Base-by-base conservation (phyloP, 352 stramenopile genomes). In the Pythium angustatum region DNA sequence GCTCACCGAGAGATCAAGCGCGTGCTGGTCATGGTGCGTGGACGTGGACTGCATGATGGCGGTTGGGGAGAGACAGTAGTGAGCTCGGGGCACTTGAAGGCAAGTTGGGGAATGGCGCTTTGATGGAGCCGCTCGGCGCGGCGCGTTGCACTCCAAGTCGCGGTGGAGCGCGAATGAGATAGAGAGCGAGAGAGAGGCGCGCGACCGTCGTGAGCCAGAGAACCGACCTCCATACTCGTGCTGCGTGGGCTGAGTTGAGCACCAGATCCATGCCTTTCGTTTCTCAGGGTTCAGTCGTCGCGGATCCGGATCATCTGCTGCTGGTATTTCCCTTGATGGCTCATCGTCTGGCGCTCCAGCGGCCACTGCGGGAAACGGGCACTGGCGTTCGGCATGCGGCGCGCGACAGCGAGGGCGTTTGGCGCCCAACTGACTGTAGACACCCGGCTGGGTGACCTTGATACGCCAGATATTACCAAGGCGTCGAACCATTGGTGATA, bases 1-100 rank as follows among this genome's bases (percentile, higher is more conserved):
- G 54, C 21, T 43, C 1, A 62, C 54, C 5, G 26, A 38, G 38
- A 52, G 15, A 26, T 62, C 54, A 21, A 62, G n/a, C 19, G 30
- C 40, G 40, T 52, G 28, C 40, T 30, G 41, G 52, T 49, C 33
- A 21, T 26, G 9, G 22, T 26, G 48, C 21, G 17, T 53, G 53
- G 36, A 12, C 51, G 24, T 49, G 49, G 14, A 3, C 19, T 26
- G 47, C 34, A 15, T 19, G 34, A 12, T 19, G 34, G 12, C 7
- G 34, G 34, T 45, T 19, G 38, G 38, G 15, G 38, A 19, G n/a
- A 19, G 38, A 19, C 15, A 19, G 36, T 24, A 2, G 15, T 5
- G 38, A 45, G 2, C 2, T 14, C 2, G n/a, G 38, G 12, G 38
- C 47, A 33, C 47, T 53, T 31, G 11, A 26, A 49, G 52, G 52